Percentiles rank a stretch among this genome's conserved stretches.
Evolutionary conservation across 2,329 filamentous ascomycete genomes (phyloP).

Genomic region (Plenodomus biglobosus): DNA sequence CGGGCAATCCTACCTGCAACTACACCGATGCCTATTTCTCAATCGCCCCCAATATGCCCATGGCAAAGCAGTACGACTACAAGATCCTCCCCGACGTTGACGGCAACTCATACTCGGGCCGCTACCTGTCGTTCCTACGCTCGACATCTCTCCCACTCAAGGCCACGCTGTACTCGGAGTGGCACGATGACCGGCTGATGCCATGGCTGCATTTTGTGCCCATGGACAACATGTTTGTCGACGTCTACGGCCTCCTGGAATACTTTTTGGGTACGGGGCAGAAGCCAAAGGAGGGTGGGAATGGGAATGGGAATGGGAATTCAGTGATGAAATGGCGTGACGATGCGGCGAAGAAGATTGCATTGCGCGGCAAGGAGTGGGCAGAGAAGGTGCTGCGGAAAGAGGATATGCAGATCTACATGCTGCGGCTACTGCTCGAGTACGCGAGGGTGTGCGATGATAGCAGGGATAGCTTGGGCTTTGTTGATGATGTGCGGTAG

Average conservation of each 20-base stretch:
- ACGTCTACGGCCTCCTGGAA: slow-evolving; percentile 74
- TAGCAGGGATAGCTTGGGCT: slow-evolving; percentile 45
- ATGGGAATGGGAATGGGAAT: too few relatives aligned
- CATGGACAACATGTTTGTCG: slow-evolving; percentile 72
- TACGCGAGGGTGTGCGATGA: slow-evolving; percentile 47
- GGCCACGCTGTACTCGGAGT: slow-evolving; percentile 73
- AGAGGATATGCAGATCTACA: slow-evolving; percentile 75
- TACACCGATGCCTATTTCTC: slow-evolving; percentile 50
- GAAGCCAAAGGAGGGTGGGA: too few relatives aligned
- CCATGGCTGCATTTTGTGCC: slow-evolving; percentile 82
- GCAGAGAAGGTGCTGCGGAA: slow-evolving; percentile 66
- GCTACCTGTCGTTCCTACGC: background rate
- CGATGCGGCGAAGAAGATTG: slow-evolving; percentile 67
- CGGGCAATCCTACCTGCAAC: slow-evolving; percentile 46
- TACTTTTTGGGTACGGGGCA: slow-evolving; percentile 72
- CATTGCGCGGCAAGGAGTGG: slow-evolving; percentile 66
- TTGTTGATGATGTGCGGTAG: slow-evolving; percentile 29
- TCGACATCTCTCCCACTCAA: background rate
- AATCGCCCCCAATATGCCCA: slow-evolving; percentile 34
- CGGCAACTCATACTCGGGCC: slow-evolving; percentile 57
- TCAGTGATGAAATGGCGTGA: too few relatives aligned
- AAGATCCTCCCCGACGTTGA: slow-evolving; percentile 79
- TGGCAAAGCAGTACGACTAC: slow-evolving; percentile 50
- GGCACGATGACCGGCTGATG: slow-evolving; percentile 70
- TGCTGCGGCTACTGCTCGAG: slow-evolving; percentile 58